Evolutionary conservation across 495 filamentous ascomycete genomes (phyloP), one percentile per base, ranked within the genome.

Genomic region (Poronia punctata): DNA sequence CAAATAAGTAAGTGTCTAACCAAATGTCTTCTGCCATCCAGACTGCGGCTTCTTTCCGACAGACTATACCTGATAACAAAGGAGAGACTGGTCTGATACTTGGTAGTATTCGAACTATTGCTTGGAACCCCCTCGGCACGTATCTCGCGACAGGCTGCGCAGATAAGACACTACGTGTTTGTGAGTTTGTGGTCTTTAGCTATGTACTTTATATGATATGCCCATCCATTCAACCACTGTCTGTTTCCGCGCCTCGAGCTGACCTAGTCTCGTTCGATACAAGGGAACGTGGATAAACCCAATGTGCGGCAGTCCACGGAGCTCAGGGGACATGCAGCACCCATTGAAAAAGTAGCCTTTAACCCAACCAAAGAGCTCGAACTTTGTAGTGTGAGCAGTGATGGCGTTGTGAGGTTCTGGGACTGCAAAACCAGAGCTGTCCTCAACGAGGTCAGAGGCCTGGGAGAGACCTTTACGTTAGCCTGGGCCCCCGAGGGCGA

Each of bases 321-420:
- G 48, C 74, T 95, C 42, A 83, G 83, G 38, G 89, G 88, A 5
- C 86, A 93, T 58, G 62, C 74, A 2, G 80, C 77, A 7, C 70
- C 68, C 6, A 82, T 96, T 12, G 90, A 96, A 61, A 84, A 86
- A 45, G 82, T 96, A 2, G 76, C 84, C 4, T 98, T 93, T 67
- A 89, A 95, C 51, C 92, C 92, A 2, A 75, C 76, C 5, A 86
- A 83, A 49, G 88, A 96, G 48, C 83, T 85, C 5, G 88, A 94
- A 60, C 66, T 98, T 4, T 89, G 85, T 27, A 95, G 86, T 50
- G 80, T 87, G 47, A 84, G 84, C 16, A 74, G 70, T 8, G 92
- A 97, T 60, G 89, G 89, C 1, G 81, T 83, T 11, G 83, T 94
- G 44, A 79, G 83, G 45, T 80, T 98, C 48, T 98, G 92, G 92